Conservation (phyloP, 176 grass and related monocot species). For the Poa annua region DNA sequence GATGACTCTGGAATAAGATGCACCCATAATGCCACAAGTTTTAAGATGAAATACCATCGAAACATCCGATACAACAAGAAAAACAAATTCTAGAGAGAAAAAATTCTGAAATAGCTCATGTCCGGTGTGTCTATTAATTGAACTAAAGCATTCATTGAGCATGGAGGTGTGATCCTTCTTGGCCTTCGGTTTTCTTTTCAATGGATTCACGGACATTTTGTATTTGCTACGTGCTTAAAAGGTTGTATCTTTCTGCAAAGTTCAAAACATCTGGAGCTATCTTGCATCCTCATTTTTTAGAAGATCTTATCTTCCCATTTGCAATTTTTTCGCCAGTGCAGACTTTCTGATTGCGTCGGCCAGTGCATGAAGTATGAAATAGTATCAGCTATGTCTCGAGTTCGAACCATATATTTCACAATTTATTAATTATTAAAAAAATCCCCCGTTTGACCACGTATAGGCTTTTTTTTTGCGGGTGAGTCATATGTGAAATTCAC, state of each 20-base stretch:
- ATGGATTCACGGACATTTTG: neutral
- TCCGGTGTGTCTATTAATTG: neutral
- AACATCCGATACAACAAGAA: neutral
- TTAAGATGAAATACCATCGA: neutral
- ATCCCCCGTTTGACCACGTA: too few species aligned
- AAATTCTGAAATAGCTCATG: neutral
- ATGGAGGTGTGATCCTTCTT: neutral
- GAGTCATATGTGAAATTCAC: too few species aligned
- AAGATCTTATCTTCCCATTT: neutral
- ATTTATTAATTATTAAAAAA: too few species aligned
- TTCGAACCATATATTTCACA: too few species aligned
- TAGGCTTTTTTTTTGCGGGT: too few species aligned
- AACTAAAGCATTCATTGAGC: neutral
- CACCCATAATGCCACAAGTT: neutral
- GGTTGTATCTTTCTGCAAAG: neutral
- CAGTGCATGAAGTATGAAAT: too few species aligned
- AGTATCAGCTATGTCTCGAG: too few species aligned
- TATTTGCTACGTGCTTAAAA: neutral
- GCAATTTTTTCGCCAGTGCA: neutral
- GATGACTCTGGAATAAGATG: neutral
- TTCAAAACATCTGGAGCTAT: neutral
- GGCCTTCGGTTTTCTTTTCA: neutral
- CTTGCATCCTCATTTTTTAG: neutral
- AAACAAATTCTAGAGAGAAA: neutral
- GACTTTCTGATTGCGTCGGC: too few species aligned